A percentile compares a stretch with the other conserved stretches of the same genome.
Evolutionary conservation across 2,329 filamentous ascomycete genomes (phyloP).

Genomic region (Hypoxylon sp.): DNA sequence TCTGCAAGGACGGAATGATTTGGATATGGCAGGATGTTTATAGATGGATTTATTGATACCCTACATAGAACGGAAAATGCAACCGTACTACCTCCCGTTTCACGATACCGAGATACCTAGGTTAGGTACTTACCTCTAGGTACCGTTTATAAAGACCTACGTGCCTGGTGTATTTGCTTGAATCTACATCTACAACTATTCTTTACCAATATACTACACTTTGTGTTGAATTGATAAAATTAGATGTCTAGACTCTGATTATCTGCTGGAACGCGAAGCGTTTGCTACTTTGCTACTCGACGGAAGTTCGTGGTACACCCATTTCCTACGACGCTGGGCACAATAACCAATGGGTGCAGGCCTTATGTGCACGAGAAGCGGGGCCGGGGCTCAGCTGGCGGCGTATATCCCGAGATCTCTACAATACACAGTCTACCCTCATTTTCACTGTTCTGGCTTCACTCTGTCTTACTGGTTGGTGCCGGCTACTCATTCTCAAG

Average conservation of each 20-base stretch:
- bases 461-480: neutral
- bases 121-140: no score
- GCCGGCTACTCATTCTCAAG: neutral
- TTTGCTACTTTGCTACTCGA: neutral
- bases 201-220: neutral
- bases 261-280: neutral
- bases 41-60: slow-evolving; percentile 17
- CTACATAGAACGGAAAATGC: slow-evolving; percentile 6
- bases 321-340: no score
- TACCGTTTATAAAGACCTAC: neutral
- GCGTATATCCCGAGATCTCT: neutral
- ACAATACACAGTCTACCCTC: no score
- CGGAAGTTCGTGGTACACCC: no score
- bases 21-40: neutral
- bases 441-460: neutral
- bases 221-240: neutral
- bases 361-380: neutral
- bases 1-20: neutral
- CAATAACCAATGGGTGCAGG: no score
- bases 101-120: neutral
- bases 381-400: neutral
- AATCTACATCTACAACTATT: neutral
- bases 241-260: neutral
- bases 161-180: neutral
- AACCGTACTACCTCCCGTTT: neutral